A percentile compares a stretch with the other conserved stretches of the same genome.
phyloP scores from a whole-genome alignment of 345 rosid species.

The Citrus medica region DNA sequence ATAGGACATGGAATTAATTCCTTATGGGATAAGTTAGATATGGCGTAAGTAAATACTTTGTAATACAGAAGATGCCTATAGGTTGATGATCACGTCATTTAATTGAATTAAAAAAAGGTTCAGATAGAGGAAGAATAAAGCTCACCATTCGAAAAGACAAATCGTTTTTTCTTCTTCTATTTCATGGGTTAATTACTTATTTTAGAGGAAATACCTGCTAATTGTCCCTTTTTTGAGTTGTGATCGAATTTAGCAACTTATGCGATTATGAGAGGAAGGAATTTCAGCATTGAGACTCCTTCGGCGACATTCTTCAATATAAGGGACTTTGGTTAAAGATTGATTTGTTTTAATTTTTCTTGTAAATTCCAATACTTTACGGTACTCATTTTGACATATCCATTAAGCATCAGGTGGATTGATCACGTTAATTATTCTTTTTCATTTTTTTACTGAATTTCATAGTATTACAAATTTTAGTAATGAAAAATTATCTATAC shows the following conservation, averaged over 20 bases:
- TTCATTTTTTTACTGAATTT: not conserved
- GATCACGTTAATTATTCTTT: no score
- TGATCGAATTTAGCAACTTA: not conserved
- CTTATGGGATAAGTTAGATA: not conserved
- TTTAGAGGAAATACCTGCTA: not conserved
- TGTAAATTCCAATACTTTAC: no score
- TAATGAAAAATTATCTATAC: no score
- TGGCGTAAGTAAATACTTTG: not conserved
- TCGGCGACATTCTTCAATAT: not conserved
- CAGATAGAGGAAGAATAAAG: not conserved
- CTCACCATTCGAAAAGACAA: not conserved
- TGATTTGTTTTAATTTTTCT: no score
- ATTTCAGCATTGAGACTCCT: not conserved
- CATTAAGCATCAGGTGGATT: no score
- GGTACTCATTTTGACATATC: no score
- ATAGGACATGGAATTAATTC: not conserved
- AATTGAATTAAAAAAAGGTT: not conserved
- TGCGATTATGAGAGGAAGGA: not conserved
- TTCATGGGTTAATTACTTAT: not conserved
- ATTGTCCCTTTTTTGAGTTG: not conserved
- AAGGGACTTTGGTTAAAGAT: not conserved
- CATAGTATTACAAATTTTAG: not conserved
- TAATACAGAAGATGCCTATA: not conserved
- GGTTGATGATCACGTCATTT: not conserved
- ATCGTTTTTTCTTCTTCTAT: not conserved